Percentiles rank a stretch among this genome's conserved stretches.
phyloP scores from a whole-genome alignment of 2,329 filamentous ascomycete genomes.

The Teratosphaeria epicoccoides region DNA sequence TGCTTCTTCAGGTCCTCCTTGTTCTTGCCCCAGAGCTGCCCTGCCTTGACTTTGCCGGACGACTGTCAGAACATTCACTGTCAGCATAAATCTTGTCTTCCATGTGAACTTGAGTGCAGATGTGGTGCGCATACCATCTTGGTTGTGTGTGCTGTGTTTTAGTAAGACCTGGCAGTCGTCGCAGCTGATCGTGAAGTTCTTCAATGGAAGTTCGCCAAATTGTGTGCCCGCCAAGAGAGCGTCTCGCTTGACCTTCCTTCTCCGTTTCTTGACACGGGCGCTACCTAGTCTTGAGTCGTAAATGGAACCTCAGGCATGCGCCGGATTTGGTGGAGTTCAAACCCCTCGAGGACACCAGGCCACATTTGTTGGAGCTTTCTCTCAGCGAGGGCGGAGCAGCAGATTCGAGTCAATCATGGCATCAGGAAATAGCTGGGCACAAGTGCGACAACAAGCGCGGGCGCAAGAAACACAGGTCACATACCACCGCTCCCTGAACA shows the following conservation, averaged over 20 bases:
- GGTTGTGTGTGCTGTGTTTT: slow-evolving; percentile 12
- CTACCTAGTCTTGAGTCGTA: too few relatives aligned
- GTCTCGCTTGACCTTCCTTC: too few relatives aligned
- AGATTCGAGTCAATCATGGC: slow-evolving; percentile 29
- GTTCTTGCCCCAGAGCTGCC: slow-evolving; percentile 96
- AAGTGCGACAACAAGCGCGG: slow-evolving; percentile 85
- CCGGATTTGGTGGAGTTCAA: not conserved
- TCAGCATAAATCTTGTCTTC: slow-evolving; percentile 4
- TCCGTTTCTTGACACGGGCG: too few relatives aligned
- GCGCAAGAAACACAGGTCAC: slow-evolving; percentile 78
- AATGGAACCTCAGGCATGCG: not conserved
- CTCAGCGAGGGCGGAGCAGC: too few relatives aligned
- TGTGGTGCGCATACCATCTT: slow-evolving; percentile 19
- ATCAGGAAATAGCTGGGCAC: slow-evolving; percentile 60
- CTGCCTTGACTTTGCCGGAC: slow-evolving; percentile 77
- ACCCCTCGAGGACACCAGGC: not conserved
- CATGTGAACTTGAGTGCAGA: not conserved
- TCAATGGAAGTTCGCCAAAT: too few relatives aligned
- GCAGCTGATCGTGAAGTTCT: not conserved
- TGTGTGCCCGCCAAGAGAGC: too few relatives aligned
- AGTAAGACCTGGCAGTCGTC: slow-evolving; percentile 7
- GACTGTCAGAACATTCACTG: slow-evolving; percentile 35
- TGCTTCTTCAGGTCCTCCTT: slow-evolving; percentile 97
- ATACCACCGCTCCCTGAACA: not conserved
- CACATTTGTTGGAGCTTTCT: not conserved